Evolutionary conservation across 2,329 filamentous ascomycete genomes (phyloP), one percentile per base, ranked within the genome.

Genomic region (Penicillium italicum): DNA sequence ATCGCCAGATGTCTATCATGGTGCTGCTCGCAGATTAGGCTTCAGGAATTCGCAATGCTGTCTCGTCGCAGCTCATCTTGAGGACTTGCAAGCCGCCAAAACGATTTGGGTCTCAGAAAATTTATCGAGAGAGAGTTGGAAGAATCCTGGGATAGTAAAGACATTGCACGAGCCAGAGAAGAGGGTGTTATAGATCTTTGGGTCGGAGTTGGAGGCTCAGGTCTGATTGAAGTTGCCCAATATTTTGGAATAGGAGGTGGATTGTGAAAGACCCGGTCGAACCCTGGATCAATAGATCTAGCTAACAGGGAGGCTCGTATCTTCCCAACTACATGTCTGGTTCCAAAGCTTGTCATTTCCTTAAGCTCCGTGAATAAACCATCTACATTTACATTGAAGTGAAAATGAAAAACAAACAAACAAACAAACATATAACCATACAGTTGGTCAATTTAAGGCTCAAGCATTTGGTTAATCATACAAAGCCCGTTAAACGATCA

Each of bases 181-280:
- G 82, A 77, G 55, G 77, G 72, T 4, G 86, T 84, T 79, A 85
- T 88, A 10, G 86, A 89, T 69, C 62, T 85, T 44, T 86, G 83
- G 83, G 60, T 87, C 20, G 68, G 65, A 33, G 37, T 59, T 58
- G 53, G 52, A 41, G 49, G 62, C 46, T 48, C 47, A 26, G 59
- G 62, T 52, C 42, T 66, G 46, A 31, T 59, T 42, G 56, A 62
- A 47, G 51, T 66, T 50, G 57, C 62, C 50, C 47, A 44, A 41
- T 24, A 59, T 31, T 53, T 60, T 56, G 60, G 60, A 26, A 58
- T 61, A 42, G 56, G 59, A 22, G 38, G 36, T 48, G 16, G 12
- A 16, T 6, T 42, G 46, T 37, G 28, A 46, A 42, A 36, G 31
- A 37, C 7, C 6, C 3, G n/a, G 33, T 28, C 22, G 9, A 20